Evolutionary conservation across 495 filamentous ascomycete species (phyloP), one percentile per base, ranked within the genome.

Genomic region (Hypoxylon perforatum): DNA sequence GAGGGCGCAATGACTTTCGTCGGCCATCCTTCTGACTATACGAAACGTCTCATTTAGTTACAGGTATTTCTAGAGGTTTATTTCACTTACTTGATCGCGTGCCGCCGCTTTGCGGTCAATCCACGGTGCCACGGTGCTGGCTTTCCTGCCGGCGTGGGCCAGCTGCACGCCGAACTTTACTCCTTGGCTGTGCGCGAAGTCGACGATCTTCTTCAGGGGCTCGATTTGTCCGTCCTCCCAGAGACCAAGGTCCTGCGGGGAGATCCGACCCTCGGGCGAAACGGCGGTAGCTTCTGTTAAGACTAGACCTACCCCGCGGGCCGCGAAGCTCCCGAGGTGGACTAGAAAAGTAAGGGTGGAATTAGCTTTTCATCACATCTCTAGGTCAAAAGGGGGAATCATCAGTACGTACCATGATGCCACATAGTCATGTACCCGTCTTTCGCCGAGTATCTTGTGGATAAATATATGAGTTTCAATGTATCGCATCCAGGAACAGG

Each of bases 201-300:
- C 88, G 23, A 87, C 79, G 50, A 90, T 80, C 15, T 83, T 76
- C 63, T 80, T 82, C 56, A 93, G 65, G 1, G 82, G 84, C 22
- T 78, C 86, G 65, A 92, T 86, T 59, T 93, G 92, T 0, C 79
- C 81, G 72, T 94, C 91, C 46, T 86, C 80, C 91, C 91, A 95
- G 15, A 94, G 73, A 5, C 92, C 91, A 2, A 80, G 71, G 66
- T 89, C 87, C 61, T 91, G 81, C 0, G 91, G 91, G 0, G 90
- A 88, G 77, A 94, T 94, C 2, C 92, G 82, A n/a, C 92, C 92
- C 60, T 92, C 81, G 7, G 91, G 80, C 0, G 81, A 72, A 7
- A 94, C 89, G 21, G 86, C 82, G 0, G 90, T 91, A 11, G 91
- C 90, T 76, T 95, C 92, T 28, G 93, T 82, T 62, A 92, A 87